Percentiles rank a stretch among this genome's conserved stretches.
Conservation (phyloP, 306 rosid genomes). For the Castanea crenata region DNA sequence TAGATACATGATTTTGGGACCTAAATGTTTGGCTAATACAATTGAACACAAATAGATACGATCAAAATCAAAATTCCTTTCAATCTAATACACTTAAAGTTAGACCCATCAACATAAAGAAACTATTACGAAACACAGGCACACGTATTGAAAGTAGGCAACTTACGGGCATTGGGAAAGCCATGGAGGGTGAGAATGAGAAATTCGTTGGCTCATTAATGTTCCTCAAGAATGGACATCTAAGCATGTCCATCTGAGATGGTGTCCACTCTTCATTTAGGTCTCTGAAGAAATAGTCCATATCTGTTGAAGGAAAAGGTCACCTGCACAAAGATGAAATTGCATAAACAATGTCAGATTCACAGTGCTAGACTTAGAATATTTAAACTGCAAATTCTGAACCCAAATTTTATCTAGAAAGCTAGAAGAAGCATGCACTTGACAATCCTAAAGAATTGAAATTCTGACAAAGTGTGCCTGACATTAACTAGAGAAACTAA, state of each 20-base stretch:
- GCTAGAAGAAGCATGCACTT: background rate
- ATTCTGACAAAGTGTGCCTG: background rate
- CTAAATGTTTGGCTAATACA: background rate
- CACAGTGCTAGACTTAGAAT: background rate
- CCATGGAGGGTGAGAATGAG: conserved; percentile 78
- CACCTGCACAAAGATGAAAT: conserved; percentile 38
- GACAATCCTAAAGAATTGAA: background rate
- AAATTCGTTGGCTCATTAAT: conserved; percentile 94
- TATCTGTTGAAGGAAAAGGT: conserved; percentile 25
- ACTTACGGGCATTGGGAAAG: conserved; percentile 78
- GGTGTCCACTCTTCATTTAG: conserved; percentile 49
- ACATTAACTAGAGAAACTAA: background rate
- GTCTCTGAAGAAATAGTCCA: conserved; percentile 65
- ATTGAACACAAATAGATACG: background rate
- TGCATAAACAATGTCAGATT: background rate
- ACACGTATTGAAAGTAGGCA: conserved; percentile 11
- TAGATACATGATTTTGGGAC: conserved; percentile 7
- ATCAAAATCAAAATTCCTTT: background rate
- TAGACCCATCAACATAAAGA: conserved; percentile 6
- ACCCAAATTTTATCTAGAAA: background rate
- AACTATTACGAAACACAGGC: conserved; percentile 1
- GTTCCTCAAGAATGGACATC: conserved; percentile 96
- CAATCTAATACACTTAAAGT: background rate
- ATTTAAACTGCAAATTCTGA: background rate
- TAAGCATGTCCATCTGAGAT: conserved; percentile 44